phyloP scores from a whole-genome alignment of 2,329 filamentous ascomycete genomes.

The Ophiostoma quercus region DNA sequence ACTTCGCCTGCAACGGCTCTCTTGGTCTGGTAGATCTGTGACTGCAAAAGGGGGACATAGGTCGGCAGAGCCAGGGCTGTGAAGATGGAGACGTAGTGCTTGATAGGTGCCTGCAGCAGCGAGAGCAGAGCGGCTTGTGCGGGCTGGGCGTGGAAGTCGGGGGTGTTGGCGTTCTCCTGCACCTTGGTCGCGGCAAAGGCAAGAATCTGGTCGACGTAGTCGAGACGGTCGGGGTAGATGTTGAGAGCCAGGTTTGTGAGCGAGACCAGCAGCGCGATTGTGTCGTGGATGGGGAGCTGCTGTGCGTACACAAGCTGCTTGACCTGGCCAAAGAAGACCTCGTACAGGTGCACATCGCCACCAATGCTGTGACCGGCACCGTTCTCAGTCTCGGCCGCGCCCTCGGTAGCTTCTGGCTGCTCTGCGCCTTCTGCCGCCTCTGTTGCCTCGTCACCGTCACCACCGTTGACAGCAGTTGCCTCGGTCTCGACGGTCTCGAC shows the following conservation, averaged over 20 bases:
- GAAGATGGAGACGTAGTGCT: conserved; percentile 87
- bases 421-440: conserved; percentile 25
- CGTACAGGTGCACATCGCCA: conserved; percentile 80
- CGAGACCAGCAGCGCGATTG: conserved; percentile 88
- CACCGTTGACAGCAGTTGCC: conserved; percentile 36
- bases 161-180: conserved; percentile 81
- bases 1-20: conserved; percentile 88
- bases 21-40: conserved; percentile 87
- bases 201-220: conserved; percentile 93
- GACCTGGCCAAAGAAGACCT: conserved; percentile 96
- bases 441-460: conserved; percentile 29
- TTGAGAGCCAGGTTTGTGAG: conserved; percentile 89
- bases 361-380: conserved; percentile 47
- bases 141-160: conserved; percentile 83
- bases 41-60: conserved; percentile 82
- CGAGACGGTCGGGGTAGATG: conserved; percentile 78
- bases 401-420: conserved; percentile 22
- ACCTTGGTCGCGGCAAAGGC: conserved; percentile 84
- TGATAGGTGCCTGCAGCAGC: conserved; percentile 83
- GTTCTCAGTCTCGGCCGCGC: conserved; percentile 27
- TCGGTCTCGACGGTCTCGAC: conserved; percentile 38
- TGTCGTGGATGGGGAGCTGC: conserved; percentile 87
- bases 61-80: conserved; percentile 91
- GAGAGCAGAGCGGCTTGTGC: conserved; percentile 86
- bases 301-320: conserved; percentile 89